Base-by-base conservation (phyloP, 495 filamentous ascomycete species). In the Aspergillus conjunctus region DNA sequence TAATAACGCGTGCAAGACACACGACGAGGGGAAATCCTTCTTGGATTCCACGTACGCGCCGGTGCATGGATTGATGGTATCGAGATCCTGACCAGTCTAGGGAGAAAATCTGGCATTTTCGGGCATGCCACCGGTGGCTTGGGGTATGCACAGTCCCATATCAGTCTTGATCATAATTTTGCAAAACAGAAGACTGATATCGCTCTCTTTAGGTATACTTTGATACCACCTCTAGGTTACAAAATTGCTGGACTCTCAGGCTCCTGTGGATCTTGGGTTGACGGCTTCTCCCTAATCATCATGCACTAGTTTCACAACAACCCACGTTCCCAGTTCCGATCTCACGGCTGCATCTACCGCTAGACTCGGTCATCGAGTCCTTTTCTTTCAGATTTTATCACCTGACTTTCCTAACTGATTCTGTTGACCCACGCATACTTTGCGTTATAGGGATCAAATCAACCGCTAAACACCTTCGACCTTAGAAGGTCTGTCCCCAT, bases 201-300 rank as follows among this genome's bases (percentile, higher is more conserved):
- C n/a, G 17, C 30, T 31, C 8, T 44, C 32, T 39, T 58, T 67
- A 98, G 93, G 49, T 89, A 92, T 71, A 94, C 89, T 8, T 80
- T 98, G 41, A 90, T 97, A 50, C 92, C 93, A 30, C 94, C 94
- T 22, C 83, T 90, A 61, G 93, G 93, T 45, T 97, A 92, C 73
- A 91, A 84, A 68, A 87, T 98, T 71, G 91, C 88, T 63, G 94
- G 94, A 43, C 77, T 97, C 61, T 88, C 90, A 12, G 94, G 94
- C 43, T 91, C 90, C 59, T 91, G 85, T 65, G 91, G 80, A 14
- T 68, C 83, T 58, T 97, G 91, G 91, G 69, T 98, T 31, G 92
- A 97, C 73, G 91, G 91, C 0, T 93, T 98, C 69, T 88, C 88
- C 21, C 79, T 97, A 54, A 87, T 98, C 67, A 90, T 97, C 66